phyloP scores from a whole-genome alignment of 345 rosid species.

The Eutrema yunnanense region DNA sequence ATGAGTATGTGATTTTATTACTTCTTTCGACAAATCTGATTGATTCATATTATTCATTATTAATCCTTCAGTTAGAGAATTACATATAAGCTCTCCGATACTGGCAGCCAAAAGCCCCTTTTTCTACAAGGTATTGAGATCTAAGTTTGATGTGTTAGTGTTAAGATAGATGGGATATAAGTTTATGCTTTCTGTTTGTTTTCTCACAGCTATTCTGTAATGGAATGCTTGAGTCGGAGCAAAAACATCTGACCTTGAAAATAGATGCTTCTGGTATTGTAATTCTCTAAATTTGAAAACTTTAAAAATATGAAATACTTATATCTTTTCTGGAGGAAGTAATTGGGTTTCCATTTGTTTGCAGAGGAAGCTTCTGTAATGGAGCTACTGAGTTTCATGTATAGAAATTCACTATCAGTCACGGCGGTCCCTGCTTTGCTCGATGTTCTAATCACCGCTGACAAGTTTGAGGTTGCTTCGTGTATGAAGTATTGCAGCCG shows the following conservation, averaged over 20 bases:
- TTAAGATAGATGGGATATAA: too few relatives aligned
- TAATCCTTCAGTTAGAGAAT: constrained; percentile 37
- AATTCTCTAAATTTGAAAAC: not conserved
- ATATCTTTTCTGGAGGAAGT: not conserved
- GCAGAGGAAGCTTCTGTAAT: constrained; percentile 79
- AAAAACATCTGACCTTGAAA: constrained; percentile 54
- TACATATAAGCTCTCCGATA: constrained; percentile 70
- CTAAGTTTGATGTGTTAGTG: too few relatives aligned
- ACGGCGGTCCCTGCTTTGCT: constrained; percentile 48
- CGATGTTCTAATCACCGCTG: constrained; percentile 72
- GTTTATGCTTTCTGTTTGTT: not conserved
- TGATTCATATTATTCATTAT: not conserved
- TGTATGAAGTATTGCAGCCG: constrained; percentile 78
- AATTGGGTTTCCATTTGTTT: not conserved
- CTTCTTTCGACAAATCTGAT: not conserved
- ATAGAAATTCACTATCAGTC: constrained; percentile 43
- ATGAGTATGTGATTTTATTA: not conserved
- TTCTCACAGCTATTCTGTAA: constrained; percentile 62
- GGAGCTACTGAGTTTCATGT: constrained; percentile 80
- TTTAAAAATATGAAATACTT: not conserved
- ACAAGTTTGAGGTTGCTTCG: constrained; percentile 79
- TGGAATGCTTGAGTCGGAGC: constrained; percentile 72
- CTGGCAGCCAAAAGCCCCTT: constrained; percentile 79
- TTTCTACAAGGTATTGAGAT: constrained; percentile 48
- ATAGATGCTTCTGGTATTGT: constrained; percentile 68